phyloP scores from a whole-genome alignment of 78 protist genomes.

The Anaeramoeba flamelloides region DNA sequence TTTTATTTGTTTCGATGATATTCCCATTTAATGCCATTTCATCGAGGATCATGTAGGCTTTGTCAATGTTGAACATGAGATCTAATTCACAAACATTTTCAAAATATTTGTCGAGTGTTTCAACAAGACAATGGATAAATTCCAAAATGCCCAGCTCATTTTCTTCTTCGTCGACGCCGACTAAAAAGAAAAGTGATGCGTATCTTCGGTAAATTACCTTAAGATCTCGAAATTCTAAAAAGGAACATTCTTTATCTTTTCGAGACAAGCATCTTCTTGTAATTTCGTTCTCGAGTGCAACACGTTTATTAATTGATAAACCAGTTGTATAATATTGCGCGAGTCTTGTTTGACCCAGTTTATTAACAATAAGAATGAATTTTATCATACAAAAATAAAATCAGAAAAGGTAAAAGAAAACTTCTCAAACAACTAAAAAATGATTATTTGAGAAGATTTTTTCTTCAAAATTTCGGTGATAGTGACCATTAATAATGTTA shows the following conservation, averaged over 20 bases:
- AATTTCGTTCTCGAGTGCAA: constrained; percentile 64
- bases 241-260: constrained; percentile 61
- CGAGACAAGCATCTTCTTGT: constrained; percentile 70
- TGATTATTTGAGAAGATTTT: too few species aligned
- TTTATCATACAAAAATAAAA: constrained; percentile 36
- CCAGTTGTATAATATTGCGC: constrained; percentile 62
- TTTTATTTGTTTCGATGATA: constrained; percentile 45
- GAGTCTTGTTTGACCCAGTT: constrained; percentile 82
- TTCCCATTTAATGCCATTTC: constrained; percentile 79
- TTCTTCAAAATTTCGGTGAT: too few species aligned
- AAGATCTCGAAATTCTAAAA: constrained; percentile 51
- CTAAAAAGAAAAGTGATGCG: constrained; percentile 81
- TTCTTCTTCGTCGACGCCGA: constrained; percentile 60
- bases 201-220: constrained; percentile 71
- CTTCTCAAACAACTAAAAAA: constrained; percentile 1
- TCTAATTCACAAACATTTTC: constrained; percentile 42
- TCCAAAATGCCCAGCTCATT: constrained; percentile 80
- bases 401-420: background rate
- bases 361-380: constrained; percentile 76
- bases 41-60: constrained; percentile 79
- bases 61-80: constrained; percentile 81
- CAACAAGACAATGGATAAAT: constrained; percentile 73
- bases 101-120: constrained; percentile 71
- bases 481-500: too few species aligned
- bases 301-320: constrained; percentile 44